Evolutionary conservation across 257 asterid genomes (phyloP).

Genomic region (Jasminum sambac): DNA sequence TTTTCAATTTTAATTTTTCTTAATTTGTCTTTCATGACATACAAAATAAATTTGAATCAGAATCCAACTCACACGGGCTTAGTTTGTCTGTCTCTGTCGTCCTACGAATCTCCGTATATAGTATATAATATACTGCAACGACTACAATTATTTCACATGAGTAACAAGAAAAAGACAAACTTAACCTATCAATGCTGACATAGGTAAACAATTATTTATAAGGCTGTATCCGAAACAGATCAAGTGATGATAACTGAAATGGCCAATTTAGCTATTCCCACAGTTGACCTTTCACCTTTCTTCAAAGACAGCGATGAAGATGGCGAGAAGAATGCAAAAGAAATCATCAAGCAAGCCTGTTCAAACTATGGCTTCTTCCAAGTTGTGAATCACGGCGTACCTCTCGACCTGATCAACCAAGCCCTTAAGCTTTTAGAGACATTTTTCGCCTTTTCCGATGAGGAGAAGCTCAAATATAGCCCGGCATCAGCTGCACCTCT

Average conservation of each 20-base stretch:
- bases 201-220: too few species aligned
- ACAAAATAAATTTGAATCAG: too few species aligned
- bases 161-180: not conserved
- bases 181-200: not conserved
- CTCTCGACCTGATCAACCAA: slow-evolving; percentile 28
- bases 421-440: slow-evolving; percentile 35
- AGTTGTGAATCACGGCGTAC: slow-evolving; percentile 43
- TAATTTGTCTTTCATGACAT: too few species aligned
- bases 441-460: slow-evolving; percentile 40
- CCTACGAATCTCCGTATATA: too few species aligned
- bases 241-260: not conserved
- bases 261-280: slow-evolving; percentile 38
- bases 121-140: too few species aligned
- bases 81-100: too few species aligned
- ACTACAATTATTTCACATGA: too few species aligned
- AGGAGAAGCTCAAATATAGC: slow-evolving; percentile 44
- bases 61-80: too few species aligned
- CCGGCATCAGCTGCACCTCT: slow-evolving; percentile 40
- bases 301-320: slow-evolving; percentile 31
- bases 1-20: too few species aligned
- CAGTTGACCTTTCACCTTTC: slow-evolving; percentile 58
- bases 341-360: slow-evolving; percentile 37
- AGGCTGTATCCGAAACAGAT: not conserved
- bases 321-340: slow-evolving; percentile 37
- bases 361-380: slow-evolving; percentile 46